Base-by-base conservation (phyloP, 192 early-diverging fungal genomes). In the Phlyctochytrium bullatum region DNA sequence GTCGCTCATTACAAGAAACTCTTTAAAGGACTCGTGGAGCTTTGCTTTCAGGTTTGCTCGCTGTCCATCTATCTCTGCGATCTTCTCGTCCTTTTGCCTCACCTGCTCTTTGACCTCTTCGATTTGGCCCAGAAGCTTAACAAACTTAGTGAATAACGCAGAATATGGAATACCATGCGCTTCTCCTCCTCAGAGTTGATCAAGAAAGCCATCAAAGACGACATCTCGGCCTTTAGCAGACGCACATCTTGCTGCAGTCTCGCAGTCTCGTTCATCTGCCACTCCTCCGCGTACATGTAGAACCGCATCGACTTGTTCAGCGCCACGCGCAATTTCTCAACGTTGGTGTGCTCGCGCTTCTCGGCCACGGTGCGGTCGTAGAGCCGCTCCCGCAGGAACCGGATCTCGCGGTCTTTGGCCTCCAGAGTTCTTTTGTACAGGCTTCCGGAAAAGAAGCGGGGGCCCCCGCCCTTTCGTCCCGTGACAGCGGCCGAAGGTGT, bases 121-220 rank as follows among this genome's bases (percentile, higher is more conserved):
- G 28, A 82, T 82, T 61, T 77, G 60, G 10, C 51, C 59, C 16
- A 73, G 52, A 50, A 83, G 67, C 81, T 83, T 65, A 14, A 24
- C 4, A 59, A 14, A 17, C 2, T 34, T 51, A 6, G 23, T 16
- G 3, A 28, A 50, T 31, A 53, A 63, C 27, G 0, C 27, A 16
- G 32, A 72, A 67, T 17, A 27, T 23, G 24, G 34, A 20, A 59
- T 31, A 83, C 80, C 67, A 73, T 67, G 20, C 78, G 61, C 72
- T 85, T 85, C 56, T 83, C 79, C 36, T 79, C 79, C 61, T 86
- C 85, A 0, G 83, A 78, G 54, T 83, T 82, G 34, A 86, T 85
- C 23, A 86, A 62, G 50, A 84, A 82, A 0, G 83, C 85, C 74
- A 86, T 81, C 50, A 86, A 50, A 2, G 78, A 77, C 0, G 78